These are phyloP conservation scores for Nannochloris sp. DNA, from an alignment of 139 green algal species.

Conservation along the genomic window DNA sequence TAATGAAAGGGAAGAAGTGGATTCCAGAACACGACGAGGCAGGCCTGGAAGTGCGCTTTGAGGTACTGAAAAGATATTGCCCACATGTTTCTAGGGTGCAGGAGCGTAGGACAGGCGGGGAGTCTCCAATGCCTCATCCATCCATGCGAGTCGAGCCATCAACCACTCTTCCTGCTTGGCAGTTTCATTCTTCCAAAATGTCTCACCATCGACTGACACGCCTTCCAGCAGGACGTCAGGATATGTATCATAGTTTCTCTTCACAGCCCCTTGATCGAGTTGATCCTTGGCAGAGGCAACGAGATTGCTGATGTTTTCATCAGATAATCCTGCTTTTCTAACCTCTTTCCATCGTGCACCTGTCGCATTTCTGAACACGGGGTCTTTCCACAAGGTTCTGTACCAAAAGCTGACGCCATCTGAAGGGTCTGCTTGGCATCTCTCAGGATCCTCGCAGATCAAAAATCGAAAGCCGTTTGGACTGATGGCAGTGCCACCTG, in stretches of 20 bases:
- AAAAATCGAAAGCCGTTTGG: conserved; percentile 38
- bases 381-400: conserved; percentile 28
- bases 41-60: too few species aligned
- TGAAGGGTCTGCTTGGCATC: conserved; percentile 20
- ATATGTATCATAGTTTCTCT: conserved; percentile 13
- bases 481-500: conserved; percentile 61
- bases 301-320: conserved; percentile 5
- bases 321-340: conserved; percentile 10
- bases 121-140: conserved; percentile 15
- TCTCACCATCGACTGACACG: not conserved
- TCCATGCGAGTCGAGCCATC: conserved; percentile 17
- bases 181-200: conserved; percentile 7
- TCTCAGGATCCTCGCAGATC: conserved; percentile 29
- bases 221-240: not conserved
- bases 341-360: conserved; percentile 18
- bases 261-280: not conserved
- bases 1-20: too few species aligned
- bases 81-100: too few species aligned
- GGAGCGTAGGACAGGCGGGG: not conserved
- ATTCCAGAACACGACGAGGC: too few species aligned
- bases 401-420: conserved; percentile 20
- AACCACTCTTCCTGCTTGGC: conserved; percentile 13
- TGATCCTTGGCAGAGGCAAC: not conserved
- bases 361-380: conserved; percentile 3
- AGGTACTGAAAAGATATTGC: too few species aligned